phyloP scores from a whole-genome alignment of 371 early-diverging fungal genomes.

The Neoconidiobolus thromboides region DNA sequence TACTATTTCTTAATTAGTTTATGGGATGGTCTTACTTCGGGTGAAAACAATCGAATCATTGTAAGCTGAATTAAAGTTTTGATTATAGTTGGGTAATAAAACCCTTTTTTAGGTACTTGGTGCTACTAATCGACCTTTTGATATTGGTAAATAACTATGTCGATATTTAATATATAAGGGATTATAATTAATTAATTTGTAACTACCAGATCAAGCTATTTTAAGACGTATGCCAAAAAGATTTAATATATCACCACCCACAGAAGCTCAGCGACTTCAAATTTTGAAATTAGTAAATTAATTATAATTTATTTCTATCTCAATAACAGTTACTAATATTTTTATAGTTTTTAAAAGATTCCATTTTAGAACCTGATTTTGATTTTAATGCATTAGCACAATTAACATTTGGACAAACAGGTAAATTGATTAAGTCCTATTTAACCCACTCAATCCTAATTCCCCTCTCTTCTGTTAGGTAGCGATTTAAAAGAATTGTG shows the following conservation, averaged over 20 bases:
- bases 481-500: constrained; percentile 94
- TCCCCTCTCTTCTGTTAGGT: constrained; percentile 14
- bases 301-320: constrained; percentile 25
- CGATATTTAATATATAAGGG: not conserved
- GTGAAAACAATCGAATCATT: constrained; percentile 53
- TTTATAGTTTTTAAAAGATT: constrained; percentile 43
- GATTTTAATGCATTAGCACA: constrained; percentile 51
- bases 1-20: constrained; percentile 18
- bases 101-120: constrained; percentile 35
- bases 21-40: constrained; percentile 91
- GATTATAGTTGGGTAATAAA: not conserved
- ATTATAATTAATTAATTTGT: not conserved
- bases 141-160: constrained; percentile 30
- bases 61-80: constrained; percentile 13
- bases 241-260: constrained; percentile 77
- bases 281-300: constrained; percentile 56
- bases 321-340: too few relatives aligned
- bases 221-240: constrained; percentile 93
- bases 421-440: constrained; percentile 11
- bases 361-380: constrained; percentile 44
- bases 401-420: constrained; percentile 73
- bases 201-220: constrained; percentile 60
- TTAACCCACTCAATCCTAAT: too few relatives aligned
- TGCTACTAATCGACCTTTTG: constrained; percentile 94
- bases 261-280: constrained; percentile 64